A percentile compares a stretch with the other conserved stretches of the same genome.
These are phyloP conservation scores for Diaporthe aspalathi DNA, from an alignment of 2,329 filamentous ascomycete genomes.

Conservation along the genomic window DNA sequence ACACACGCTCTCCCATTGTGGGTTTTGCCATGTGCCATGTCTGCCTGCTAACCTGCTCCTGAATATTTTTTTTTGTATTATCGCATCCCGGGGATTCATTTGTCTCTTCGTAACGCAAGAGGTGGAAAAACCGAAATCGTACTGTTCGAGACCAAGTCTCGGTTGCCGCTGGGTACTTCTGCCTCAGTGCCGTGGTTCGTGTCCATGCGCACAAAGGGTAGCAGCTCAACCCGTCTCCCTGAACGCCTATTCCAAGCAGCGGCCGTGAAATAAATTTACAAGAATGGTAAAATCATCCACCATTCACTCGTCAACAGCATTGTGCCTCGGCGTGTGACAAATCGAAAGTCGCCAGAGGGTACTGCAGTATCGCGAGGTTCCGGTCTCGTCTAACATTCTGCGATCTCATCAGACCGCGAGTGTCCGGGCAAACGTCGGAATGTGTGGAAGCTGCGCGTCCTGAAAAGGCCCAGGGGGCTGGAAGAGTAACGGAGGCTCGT, in stretches of 20 bases:
- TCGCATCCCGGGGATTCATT: conserved; percentile 11
- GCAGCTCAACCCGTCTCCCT: conserved; percentile 10
- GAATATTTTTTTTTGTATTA: conserved; percentile 17
- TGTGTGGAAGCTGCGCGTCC: neutral
- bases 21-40: conserved; percentile 10
- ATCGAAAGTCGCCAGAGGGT: neutral
- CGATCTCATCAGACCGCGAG: conserved; percentile 16
- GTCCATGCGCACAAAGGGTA: conserved; percentile 2
- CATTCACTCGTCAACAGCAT: conserved; percentile 29
- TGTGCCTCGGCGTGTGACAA: neutral
- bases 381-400: conserved; percentile 6
- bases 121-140: neutral
- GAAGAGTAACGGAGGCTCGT: conserved; percentile 16
- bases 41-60: conserved; percentile 8
- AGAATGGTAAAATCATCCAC: conserved; percentile 29
- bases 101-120: conserved; percentile 15
- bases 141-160: neutral
- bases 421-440: neutral
- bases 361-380: neutral
- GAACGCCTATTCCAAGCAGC: conserved; percentile 36
- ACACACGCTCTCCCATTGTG: conserved; percentile 27
- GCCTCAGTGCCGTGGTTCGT: conserved; percentile 3
- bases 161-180: conserved; percentile 1
- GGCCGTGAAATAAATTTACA: conserved; percentile 37
- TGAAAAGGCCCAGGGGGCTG: neutral